Conservation (phyloP, 1,284 basidiomycete genomes). For the Pyrrhoderma noxium region DNA sequence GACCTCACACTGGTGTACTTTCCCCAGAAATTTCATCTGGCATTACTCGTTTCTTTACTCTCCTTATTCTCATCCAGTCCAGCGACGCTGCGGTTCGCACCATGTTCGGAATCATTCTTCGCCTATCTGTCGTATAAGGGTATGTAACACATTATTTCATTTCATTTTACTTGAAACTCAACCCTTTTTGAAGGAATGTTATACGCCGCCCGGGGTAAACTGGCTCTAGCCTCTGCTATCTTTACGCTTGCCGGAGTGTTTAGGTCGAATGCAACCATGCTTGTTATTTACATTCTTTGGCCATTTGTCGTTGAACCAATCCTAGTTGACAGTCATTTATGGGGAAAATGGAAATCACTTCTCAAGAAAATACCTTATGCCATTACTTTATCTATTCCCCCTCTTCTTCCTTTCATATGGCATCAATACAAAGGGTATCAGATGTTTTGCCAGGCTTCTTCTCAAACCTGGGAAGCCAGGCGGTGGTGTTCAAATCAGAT, state of each 20-base stretch:
- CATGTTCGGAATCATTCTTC: slow-evolving; percentile 84
- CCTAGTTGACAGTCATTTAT: background rate
- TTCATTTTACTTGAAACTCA: slow-evolving; percentile 7
- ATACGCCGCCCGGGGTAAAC: slow-evolving; percentile 41
- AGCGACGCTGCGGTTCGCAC: slow-evolving; percentile 58
- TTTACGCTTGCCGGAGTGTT: slow-evolving; percentile 67
- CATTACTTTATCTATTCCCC: slow-evolving; percentile 39
- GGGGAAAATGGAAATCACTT: background rate
- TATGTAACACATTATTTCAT: slow-evolving; percentile 22
- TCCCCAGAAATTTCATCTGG: slow-evolving; percentile 34
- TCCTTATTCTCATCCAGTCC: slow-evolving; percentile 82
- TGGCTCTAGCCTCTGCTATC: slow-evolving; percentile 46
- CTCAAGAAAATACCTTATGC: slow-evolving; percentile 18
- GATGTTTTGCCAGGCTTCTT: slow-evolving; percentile 49
- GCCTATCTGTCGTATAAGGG: slow-evolving; percentile 75
- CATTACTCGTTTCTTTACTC: slow-evolving; percentile 55
- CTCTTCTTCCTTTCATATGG: slow-evolving; percentile 58
- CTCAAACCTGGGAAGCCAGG: slow-evolving; percentile 18
- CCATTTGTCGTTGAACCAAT: slow-evolving; percentile 49
- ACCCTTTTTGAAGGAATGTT: slow-evolving; percentile 48
- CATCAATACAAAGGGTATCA: slow-evolving; percentile 65
- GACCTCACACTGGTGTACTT: slow-evolving; percentile 49
- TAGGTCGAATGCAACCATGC: slow-evolving; percentile 78
- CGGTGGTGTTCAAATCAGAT: slow-evolving; percentile 61
- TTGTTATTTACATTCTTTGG: slow-evolving; percentile 73